Base-by-base conservation (phyloP, 352 stramenopile species). In the Pythium oligandrum region DNA sequence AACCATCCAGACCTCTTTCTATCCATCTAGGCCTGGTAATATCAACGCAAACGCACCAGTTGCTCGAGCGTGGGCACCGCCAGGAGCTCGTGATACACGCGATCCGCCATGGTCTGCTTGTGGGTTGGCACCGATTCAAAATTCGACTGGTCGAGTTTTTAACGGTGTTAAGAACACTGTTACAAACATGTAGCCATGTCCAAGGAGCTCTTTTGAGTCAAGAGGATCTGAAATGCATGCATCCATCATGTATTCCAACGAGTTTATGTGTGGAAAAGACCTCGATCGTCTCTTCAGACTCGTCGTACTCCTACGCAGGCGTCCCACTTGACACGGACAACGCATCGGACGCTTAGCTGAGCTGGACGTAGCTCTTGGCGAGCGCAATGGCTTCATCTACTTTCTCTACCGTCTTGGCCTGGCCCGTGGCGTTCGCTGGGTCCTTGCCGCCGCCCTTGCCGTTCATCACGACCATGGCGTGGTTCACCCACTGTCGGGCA, bases 381-480 rank as follows among this genome's bases (percentile, higher is more conserved):
- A 87, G 78, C 48, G 60, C 63, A 30, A 93, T 61, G 26, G 80
- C 79, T 44, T 90, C 73, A 50, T 88, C 74, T 0, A 86, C 65
- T 39, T 88, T 74, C 12, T 90, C 79, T 17, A 73, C 62, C 12
- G 75, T 89, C 70, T 93, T 93, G 60, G 83, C 83, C 61, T 93
- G 83, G 34, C 83, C 83, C 1, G 80, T 89, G 10, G 83, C 79
- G 50, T 86, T 86, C 31, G 81, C 53, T 4, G 74, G 72, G 49
- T 87, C 74, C 86, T 98, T 98, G 64, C 96, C 95, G 44, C 96
- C 95, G 64, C 96, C 96, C 70, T 98, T 98, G 61, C 94, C 96
- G 59, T 90, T 95, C 72, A 97, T 96, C 51, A 78, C 73, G 43
- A 84, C 72, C 59, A 98, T 88, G 10, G 95, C 83, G 52, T 87